These are phyloP conservation scores for Syzygium aromaticum DNA, from an alignment of 345 rosid genomes.

Conservation along the genomic window DNA sequence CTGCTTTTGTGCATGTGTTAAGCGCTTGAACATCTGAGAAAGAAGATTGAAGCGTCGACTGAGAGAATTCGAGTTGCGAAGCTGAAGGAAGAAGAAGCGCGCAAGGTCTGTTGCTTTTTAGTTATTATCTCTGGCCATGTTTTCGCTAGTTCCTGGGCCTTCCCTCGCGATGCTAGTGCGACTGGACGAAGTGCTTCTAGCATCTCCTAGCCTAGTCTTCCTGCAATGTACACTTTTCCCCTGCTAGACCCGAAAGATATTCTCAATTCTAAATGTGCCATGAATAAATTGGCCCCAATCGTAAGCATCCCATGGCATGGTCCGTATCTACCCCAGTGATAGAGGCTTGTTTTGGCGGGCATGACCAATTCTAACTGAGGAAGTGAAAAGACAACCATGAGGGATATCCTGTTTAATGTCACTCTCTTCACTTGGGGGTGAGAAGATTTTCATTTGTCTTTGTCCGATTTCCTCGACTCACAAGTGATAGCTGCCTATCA, in stretches of 20 bases:
- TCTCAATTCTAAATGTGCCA: background rate
- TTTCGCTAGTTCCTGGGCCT: background rate
- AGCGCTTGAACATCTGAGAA: slow-evolving; percentile 87
- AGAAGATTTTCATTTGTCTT: background rate
- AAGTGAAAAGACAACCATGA: background rate
- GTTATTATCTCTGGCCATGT: background rate
- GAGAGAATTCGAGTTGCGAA: slow-evolving; percentile 65
- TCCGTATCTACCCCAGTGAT: background rate
- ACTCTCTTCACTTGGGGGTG: background rate
- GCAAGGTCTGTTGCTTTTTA: slow-evolving; percentile 42
- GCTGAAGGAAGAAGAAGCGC: slow-evolving; percentile 75
- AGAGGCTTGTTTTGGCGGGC: background rate
- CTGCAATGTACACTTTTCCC: background rate
- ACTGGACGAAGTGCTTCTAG: background rate
- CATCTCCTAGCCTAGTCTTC: background rate
- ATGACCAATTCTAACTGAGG: background rate
- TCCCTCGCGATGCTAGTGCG: background rate
- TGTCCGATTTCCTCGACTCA: background rate
- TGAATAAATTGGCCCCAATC: background rate
- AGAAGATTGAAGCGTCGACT: slow-evolving; percentile 71
- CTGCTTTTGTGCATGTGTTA: slow-evolving; percentile 10
- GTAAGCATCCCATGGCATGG: background rate
- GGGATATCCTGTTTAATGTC: background rate
- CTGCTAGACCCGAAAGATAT: background rate
- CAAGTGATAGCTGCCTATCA: background rate